phyloP scores from a whole-genome alignment of 306 rosid genomes.

The Prosopis cineraria region DNA sequence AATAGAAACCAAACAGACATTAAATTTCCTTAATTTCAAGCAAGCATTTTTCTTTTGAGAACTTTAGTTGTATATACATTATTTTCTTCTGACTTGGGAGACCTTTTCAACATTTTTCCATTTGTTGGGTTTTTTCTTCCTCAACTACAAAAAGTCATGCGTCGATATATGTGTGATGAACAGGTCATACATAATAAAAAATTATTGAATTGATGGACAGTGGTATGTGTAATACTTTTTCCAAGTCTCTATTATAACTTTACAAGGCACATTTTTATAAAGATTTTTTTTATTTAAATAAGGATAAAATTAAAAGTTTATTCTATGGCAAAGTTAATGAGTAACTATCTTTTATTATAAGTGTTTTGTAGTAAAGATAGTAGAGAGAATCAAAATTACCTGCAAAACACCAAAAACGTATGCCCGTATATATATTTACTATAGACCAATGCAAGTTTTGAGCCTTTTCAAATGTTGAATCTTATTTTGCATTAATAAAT shows the following conservation, averaged over 20 bases:
- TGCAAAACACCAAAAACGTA: not conserved
- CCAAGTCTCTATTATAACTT: too few species aligned
- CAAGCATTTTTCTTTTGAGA: not conserved
- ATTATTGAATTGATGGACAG: not conserved
- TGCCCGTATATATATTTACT: not conserved
- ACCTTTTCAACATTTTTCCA: not conserved
- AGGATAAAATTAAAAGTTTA: too few species aligned
- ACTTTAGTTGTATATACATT: not conserved
- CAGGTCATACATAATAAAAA: not conserved
- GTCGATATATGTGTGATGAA: not conserved
- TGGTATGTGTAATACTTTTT: too few species aligned
- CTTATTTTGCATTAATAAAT: not conserved
- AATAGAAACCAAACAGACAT: too few species aligned
- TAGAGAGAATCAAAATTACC: not conserved
- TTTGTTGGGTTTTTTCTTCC: not conserved
- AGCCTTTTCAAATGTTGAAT: not conserved
- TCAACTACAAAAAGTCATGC: not conserved
- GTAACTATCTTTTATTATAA: too few species aligned
- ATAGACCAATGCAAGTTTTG: not conserved
- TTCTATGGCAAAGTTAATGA: too few species aligned
- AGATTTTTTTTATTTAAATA: too few species aligned
- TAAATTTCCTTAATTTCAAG: not conserved
- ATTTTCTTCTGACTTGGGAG: not conserved
- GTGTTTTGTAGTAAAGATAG: too few species aligned
- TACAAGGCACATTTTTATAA: too few species aligned